A percentile compares a stretch with the other conserved stretches of the same genome.
phyloP scores from a whole-genome alignment of 2,329 filamentous ascomycete species.

The Neurospora sp. region DNA sequence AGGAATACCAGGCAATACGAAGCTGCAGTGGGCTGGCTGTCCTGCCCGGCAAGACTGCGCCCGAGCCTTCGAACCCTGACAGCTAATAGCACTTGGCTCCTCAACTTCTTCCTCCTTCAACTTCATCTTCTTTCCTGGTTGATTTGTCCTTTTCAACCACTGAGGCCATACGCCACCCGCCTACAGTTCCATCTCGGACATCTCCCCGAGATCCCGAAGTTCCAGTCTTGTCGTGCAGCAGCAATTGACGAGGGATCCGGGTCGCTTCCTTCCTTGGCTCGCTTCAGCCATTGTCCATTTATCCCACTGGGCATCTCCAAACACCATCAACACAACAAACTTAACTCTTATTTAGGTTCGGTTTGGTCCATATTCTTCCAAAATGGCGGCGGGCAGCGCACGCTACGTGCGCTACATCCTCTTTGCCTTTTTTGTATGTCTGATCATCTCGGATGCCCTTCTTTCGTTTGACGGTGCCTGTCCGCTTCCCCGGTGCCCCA shows the following conservation, averaged over 20 bases:
- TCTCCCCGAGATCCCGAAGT: background rate
- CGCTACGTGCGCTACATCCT: constrained; percentile 71
- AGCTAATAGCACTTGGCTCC: background rate
- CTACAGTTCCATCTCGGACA: background rate
- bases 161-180: background rate
- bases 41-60: background rate
- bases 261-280: background rate
- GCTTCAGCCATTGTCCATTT: background rate
- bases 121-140: background rate
- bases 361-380: constrained; percentile 1
- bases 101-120: background rate
- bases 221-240: background rate
- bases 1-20: background rate
- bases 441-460: background rate
- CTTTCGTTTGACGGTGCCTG: background rate
- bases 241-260: background rate
- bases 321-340: background rate
- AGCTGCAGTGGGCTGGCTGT: background rate
- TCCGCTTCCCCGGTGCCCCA: constrained; percentile 11
- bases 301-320: background rate
- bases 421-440: constrained; percentile 72
- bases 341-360: background rate
- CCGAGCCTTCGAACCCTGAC: background rate
- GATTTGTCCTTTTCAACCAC: background rate
- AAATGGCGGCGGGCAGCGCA: constrained; percentile 57